These are phyloP conservation scores for Pichia sp. DNA, from an alignment of 1,139 yeast species.

Conservation along the genomic window DNA sequence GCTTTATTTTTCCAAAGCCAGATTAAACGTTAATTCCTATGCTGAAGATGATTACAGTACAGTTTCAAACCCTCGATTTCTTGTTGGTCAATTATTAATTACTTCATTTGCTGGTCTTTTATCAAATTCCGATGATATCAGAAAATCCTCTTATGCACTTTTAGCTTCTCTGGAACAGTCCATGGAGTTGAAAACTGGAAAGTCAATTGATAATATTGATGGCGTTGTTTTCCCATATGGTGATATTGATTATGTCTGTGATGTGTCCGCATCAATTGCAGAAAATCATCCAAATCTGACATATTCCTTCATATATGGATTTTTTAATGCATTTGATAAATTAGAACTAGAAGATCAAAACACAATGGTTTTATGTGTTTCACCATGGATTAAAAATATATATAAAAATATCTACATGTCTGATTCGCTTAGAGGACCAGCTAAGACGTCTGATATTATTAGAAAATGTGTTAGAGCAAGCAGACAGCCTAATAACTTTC, in stretches of 20 bases:
- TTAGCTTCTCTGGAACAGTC: slow-evolving; percentile 58
- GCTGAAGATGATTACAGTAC: slow-evolving; percentile 22
- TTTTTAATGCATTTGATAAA: slow-evolving; percentile 49
- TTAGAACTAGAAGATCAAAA: slow-evolving; percentile 32
- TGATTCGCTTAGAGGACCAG: slow-evolving; percentile 53
- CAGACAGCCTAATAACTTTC: slow-evolving; percentile 35
- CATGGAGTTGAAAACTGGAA: slow-evolving; percentile 57
- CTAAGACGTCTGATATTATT: slow-evolving; percentile 53
- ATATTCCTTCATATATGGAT: slow-evolving; percentile 53
- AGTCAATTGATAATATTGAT: slow-evolving; percentile 48
- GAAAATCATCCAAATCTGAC: slow-evolving; percentile 54
- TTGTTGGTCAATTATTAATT: slow-evolving; percentile 57
- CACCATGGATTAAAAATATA: slow-evolving; percentile 77
- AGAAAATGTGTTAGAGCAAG: slow-evolving; percentile 61
- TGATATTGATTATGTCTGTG: slow-evolving; percentile 55
- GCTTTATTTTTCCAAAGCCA: slow-evolving; percentile 57
- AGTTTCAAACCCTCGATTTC: slow-evolving; percentile 28
- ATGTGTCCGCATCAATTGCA: slow-evolving; percentile 56
- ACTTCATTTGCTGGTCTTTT: slow-evolving; percentile 64
- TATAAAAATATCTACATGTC: slow-evolving; percentile 49
- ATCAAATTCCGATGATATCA: slow-evolving; percentile 50
- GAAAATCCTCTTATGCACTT: slow-evolving; percentile 58
- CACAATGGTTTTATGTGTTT: slow-evolving; percentile 47
- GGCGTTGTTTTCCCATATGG: slow-evolving; percentile 71
- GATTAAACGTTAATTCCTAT: slow-evolving; percentile 25